These are phyloP conservation scores for Penicillium palitans DNA, from an alignment of 2,329 filamentous ascomycete species.

Conservation along the genomic window DNA sequence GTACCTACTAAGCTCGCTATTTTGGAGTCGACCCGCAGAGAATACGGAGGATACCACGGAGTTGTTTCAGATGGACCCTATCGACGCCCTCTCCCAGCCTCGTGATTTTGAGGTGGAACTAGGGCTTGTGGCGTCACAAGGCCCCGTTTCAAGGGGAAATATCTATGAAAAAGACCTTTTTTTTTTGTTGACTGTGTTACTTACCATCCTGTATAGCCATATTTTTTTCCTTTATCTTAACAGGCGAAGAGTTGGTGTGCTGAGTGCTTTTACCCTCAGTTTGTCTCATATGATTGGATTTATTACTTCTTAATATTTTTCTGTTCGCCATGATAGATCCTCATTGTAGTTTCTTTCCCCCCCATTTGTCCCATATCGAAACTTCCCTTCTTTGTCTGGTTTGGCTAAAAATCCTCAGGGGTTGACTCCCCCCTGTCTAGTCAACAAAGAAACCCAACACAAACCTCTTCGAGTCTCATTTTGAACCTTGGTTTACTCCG, in stretches of 20 bases:
- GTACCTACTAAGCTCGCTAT: constrained; percentile 48
- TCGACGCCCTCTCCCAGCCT: constrained; percentile 7
- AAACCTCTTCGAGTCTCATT: neutral
- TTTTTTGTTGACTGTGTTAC: constrained; percentile 37
- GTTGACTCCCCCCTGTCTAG: neutral
- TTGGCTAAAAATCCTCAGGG: neutral
- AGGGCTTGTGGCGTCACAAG: constrained; percentile 15
- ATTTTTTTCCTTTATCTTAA: constrained; percentile 32
- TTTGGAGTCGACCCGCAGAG: constrained; percentile 9
- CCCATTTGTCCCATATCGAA: too few species aligned
- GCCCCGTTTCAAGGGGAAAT: constrained; percentile 13
- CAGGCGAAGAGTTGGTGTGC: constrained; percentile 41
- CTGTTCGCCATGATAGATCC: neutral
- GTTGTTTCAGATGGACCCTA: constrained; percentile 21
- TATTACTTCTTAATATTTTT: constrained; percentile 13
- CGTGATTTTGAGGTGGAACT: constrained; percentile 5
- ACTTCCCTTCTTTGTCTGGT: neutral
- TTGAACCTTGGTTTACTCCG: neutral
- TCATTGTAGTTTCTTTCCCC: neutral
- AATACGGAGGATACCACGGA: constrained; percentile 22
- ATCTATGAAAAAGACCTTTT: constrained; percentile 32
- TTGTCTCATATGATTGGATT: constrained; percentile 27
- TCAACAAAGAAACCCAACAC: constrained; percentile 2
- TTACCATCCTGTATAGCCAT: constrained; percentile 44
- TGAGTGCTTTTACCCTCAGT: constrained; percentile 25